These are phyloP conservation scores for Solanum arcanum DNA, from an alignment of 257 asterid genomes.

Conservation along the genomic window DNA sequence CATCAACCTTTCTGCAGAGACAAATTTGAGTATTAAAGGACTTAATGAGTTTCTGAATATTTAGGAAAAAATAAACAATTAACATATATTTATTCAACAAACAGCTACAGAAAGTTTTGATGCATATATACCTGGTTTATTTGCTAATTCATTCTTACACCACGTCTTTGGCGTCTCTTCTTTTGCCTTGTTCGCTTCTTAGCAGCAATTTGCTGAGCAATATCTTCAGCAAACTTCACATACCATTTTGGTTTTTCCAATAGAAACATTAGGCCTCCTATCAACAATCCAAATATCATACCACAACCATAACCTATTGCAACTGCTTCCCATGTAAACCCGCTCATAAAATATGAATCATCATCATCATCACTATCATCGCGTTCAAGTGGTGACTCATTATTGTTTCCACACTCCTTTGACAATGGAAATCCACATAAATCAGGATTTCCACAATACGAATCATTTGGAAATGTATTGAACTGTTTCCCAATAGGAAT, in stretches of 20 bases:
- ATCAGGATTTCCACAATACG: too few relatives aligned
- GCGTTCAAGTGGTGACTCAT: too few relatives aligned
- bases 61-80: too few relatives aligned
- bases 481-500: too few relatives aligned
- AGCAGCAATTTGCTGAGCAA: background rate
- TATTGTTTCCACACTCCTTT: too few relatives aligned
- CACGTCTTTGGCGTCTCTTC: background rate
- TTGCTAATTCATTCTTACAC: background rate
- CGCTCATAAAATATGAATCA: background rate
- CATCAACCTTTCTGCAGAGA: too few relatives aligned
- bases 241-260: background rate
- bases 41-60: too few relatives aligned
- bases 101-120: background rate
- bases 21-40: too few relatives aligned
- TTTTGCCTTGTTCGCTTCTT: background rate
- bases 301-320: background rate
- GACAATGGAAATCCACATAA: too few relatives aligned
- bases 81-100: too few relatives aligned
- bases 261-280: background rate
- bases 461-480: too few relatives aligned
- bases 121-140: background rate
- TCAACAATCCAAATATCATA: background rate
- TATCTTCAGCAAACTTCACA: background rate
- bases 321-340: background rate
- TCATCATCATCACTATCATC: too few relatives aligned